These are phyloP conservation scores for Monosporascus sp. DNA, from an alignment of 2,329 filamentous ascomycete species.

Conservation along the genomic window DNA sequence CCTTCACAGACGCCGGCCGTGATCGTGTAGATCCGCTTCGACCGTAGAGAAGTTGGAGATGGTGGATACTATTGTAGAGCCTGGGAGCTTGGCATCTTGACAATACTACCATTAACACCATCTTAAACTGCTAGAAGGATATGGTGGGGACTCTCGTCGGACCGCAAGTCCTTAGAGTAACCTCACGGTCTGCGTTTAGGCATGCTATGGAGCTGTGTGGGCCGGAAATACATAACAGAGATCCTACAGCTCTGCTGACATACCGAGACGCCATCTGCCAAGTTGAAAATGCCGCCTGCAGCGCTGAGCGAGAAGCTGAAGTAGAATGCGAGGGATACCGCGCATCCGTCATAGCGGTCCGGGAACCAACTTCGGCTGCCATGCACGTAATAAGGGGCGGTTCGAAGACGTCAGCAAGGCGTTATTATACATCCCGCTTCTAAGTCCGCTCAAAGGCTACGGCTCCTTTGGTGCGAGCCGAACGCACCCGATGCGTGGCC, in stretches of 20 bases:
- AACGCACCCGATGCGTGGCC: not conserved
- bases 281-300: constrained; percentile 1
- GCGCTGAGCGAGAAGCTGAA: not conserved
- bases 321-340: too few species aligned
- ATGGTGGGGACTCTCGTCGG: constrained; percentile 25
- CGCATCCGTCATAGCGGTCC: too few species aligned
- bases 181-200: constrained; percentile 15
- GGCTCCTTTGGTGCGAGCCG: not conserved
- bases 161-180: constrained; percentile 32
- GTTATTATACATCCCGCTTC: too few species aligned
- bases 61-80: constrained; percentile 20
- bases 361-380: too few species aligned
- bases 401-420: too few species aligned
- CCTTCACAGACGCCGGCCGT: constrained; percentile 12
- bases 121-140: constrained; percentile 12
- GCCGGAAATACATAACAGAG: constrained; percentile 4
- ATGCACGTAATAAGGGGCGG: too few species aligned
- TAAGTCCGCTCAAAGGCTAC: too few species aligned
- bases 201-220: constrained; percentile 9
- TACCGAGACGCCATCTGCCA: constrained; percentile 6
- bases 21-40: constrained; percentile 26
- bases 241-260: constrained; percentile 10
- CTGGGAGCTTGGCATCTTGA: constrained; percentile 22
- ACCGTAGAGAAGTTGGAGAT: constrained; percentile 22
- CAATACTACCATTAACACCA: constrained; percentile 24